Conservation (phyloP, 2,329 filamentous ascomycete genomes). For the Ophiocordyceps robertsii region DNA sequence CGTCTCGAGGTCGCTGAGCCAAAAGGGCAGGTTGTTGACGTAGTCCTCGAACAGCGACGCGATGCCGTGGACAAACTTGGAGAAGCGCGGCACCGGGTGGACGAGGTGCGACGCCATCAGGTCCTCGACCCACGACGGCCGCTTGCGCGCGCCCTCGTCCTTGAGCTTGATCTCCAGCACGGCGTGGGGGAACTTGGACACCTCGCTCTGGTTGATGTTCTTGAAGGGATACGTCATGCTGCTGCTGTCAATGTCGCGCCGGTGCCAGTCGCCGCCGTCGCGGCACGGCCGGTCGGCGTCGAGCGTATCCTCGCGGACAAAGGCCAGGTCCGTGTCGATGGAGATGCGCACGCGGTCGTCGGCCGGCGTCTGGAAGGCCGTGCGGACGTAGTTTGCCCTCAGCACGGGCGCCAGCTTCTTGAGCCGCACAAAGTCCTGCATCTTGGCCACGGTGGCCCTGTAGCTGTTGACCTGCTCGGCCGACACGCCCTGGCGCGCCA, state of each 20-base stretch:
- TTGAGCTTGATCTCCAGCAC: conserved; percentile 86
- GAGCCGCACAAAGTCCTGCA: conserved; percentile 68
- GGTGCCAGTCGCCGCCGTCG: conserved; percentile 80
- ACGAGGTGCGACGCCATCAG: conserved; percentile 88
- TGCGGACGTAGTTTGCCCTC: conserved; percentile 85
- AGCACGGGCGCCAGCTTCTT: conserved; percentile 72
- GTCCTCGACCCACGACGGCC: conserved; percentile 78
- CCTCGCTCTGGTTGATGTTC: conserved; percentile 78
- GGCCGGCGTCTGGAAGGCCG: conserved; percentile 89
- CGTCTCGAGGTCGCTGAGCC: conserved; percentile 80
- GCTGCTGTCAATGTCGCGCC: conserved; percentile 72
- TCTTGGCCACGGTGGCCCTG: conserved; percentile 57
- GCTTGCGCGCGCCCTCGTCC: conserved; percentile 50
- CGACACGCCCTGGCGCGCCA: conserved; percentile 62
- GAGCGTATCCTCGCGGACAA: conserved; percentile 68
- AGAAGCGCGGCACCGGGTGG: conserved; percentile 79
- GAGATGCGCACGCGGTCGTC: conserved; percentile 85
- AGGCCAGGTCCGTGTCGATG: conserved; percentile 81
- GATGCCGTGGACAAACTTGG: conserved; percentile 91
- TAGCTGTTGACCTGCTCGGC: conserved; percentile 54
- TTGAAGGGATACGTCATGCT: conserved; percentile 80
- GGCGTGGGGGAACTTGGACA: conserved; percentile 80
- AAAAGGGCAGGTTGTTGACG: conserved; percentile 93
- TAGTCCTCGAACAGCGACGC: conserved; percentile 89
- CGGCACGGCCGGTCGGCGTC: conserved; percentile 78